Evolutionary conservation across 2,329 filamentous ascomycete genomes (phyloP), one percentile per base, ranked within the genome.

Genomic region (Thelonectria rubi): DNA sequence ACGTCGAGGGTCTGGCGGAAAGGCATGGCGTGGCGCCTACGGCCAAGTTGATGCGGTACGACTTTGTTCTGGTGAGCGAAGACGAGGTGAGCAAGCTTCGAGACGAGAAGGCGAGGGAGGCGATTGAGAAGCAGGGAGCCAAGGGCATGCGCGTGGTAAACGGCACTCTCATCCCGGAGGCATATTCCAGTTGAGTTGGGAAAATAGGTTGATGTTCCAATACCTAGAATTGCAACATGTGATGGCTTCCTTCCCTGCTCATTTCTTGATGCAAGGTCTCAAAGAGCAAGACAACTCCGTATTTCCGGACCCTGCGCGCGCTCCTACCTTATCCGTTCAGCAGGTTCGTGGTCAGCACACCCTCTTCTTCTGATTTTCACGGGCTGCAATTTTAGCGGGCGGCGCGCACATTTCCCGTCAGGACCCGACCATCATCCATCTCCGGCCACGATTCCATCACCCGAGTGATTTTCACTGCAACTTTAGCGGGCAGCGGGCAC

Each of bases 1-100:
- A 64, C 37, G 43, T 61, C 2, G 32, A 58, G 15, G 55, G 59
- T 2, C 52, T 55, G 1, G 55, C 59, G 12, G 51, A 54, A 9
- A 64, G 59, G 43, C 53, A 64, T 20, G 42, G 51, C 5, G 59
- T 64, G 5, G 3, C 46, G 10, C 53, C 55, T 2, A 47, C 46
- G 6, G 48, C 55, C 12, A 50, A 15, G 10, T 14, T 64, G 15
- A 46, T 64, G 37, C 40, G 40, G 24, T 62, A 64, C 15, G 59
- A 64, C 17, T 64, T 64, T 48, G 62, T 64, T 9, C 20, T 64
- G 26, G 59, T 64, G 3, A 40, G 54, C 12, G 59, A 62, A 10
- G 47, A 58, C 0, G 62, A 62, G 5, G 60, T 60, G 18, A 55
- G 49, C 14, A n/a, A 57, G 14, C 55, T 64, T 11, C 59, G 62